phyloP scores from a whole-genome alignment of 2,329 filamentous ascomycete species.

The Macrophomina tecta region DNA sequence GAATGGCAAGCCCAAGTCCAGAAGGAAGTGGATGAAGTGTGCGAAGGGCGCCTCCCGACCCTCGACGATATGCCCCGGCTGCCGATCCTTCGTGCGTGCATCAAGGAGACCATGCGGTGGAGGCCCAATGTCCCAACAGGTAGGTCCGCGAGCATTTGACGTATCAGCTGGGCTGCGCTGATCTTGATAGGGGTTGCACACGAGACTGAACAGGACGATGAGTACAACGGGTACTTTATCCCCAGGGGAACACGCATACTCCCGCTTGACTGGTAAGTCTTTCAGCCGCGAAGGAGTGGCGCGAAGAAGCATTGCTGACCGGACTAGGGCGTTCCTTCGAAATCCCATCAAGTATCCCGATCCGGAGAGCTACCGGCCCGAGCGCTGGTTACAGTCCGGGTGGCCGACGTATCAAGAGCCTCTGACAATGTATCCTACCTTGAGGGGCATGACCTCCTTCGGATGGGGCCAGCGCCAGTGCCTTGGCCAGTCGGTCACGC shows the following conservation, averaged over 20 bases:
- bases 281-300: not conserved
- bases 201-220: conserved; percentile 43
- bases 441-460: conserved; percentile 69
- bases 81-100: conserved; percentile 60
- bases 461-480: conserved; percentile 69
- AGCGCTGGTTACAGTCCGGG: conserved; percentile 66
- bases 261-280: conserved; percentile 30
- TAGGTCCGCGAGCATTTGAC: not conserved
- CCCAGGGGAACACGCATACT: conserved; percentile 38
- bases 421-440: conserved; percentile 66
- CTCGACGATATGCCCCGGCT: conserved; percentile 58
- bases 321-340: conserved; percentile 61
- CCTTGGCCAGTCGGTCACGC: conserved; percentile 66
- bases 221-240: conserved; percentile 46
- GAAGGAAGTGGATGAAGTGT: conserved; percentile 63
- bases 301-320: not conserved
- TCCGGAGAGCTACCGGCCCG: conserved; percentile 67
- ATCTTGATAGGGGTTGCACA: conserved; percentile 39
- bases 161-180: conserved; percentile 4
- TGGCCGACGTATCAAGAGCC: conserved; percentile 71
- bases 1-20: conserved; percentile 61
- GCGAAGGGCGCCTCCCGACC: conserved; percentile 55
- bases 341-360: conserved; percentile 66
- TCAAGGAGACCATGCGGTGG: conserved; percentile 67
- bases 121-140: conserved; percentile 58